A percentile compares a stretch with the other conserved stretches of the same genome.
phyloP scores from a whole-genome alignment of 2,329 filamentous ascomycete species.

The Didymella exigua region DNA sequence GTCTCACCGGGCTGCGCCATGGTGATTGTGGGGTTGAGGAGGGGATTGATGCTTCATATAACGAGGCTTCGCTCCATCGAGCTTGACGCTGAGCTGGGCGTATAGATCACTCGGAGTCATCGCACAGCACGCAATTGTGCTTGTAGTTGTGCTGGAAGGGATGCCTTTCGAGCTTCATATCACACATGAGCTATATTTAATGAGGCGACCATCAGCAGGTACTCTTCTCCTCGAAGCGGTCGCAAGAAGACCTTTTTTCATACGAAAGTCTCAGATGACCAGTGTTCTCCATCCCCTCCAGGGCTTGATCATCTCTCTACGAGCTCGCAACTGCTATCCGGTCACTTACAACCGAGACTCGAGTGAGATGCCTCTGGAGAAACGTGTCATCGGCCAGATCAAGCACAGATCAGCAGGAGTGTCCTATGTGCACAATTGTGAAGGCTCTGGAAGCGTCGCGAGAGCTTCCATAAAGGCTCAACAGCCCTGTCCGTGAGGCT shows the following conservation, averaged over 20 bases:
- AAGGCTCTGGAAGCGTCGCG: not conserved
- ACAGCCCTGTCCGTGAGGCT: not conserved
- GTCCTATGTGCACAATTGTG: not conserved
- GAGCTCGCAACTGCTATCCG: not conserved
- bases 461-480: not conserved
- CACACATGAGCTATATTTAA: conserved; percentile 1
- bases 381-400: conserved; percentile 1
- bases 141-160: conserved; percentile 5
- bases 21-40: conserved; percentile 13
- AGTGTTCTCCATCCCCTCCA: not conserved
- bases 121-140: conserved; percentile 8
- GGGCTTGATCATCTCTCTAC: not conserved
- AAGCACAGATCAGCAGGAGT: not conserved
- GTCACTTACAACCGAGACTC: not conserved
- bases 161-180: not conserved
- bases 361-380: not conserved
- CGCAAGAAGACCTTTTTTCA: not conserved
- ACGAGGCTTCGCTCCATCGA: conserved; percentile 14
- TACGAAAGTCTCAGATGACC: not conserved
- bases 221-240: not conserved
- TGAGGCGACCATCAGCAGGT: not conserved
- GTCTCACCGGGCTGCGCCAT: conserved; percentile 10
- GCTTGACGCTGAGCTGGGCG: conserved; percentile 14
- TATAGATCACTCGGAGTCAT: conserved; percentile 5
- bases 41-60: conserved; percentile 12